Base-by-base conservation (phyloP, 768 basidiomycete genomes). In the Rhodosporidiobolus sp. region DNA sequence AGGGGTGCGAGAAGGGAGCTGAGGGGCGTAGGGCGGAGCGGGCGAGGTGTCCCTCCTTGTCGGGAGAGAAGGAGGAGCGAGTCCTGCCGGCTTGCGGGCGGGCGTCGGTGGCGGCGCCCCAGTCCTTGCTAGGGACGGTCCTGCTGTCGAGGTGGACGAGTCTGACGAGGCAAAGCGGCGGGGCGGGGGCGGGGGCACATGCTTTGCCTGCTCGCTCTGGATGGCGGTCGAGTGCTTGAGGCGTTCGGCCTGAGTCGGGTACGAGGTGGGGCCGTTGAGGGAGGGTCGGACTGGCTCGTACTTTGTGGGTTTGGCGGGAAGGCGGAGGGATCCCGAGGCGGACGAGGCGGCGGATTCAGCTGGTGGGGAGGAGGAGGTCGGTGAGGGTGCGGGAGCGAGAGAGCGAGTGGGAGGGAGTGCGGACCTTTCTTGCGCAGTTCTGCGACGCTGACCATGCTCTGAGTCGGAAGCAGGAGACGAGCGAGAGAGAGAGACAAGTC, bases 371-470 rank as follows among this genome's bases (percentile, higher is more conserved):
- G 28, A n/a, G 30, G 14, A 7, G 65, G 56, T 34, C 45, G 34
- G 20, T 57, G 14, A 26, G 56, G 11, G 32, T n/a, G 26, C 17
- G 45, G 53, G 61, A n/a, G 26, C 56, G 22, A 24, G 38, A 28
- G 17, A 32, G 52, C 4, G 69, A 20, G 48, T 26, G 49, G 20
- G 68, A 24, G 30, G 9, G 19, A 20, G 50, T 48, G 54, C n/a
- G 58, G 61, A 19, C 61, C 67, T 49, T 63, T 69, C 26, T 48
- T 48, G 9, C 67, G 59, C 1, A 69, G 34, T 28, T 69, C 67
- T 16, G 61, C 54, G 35, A 69, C 63, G 32, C 43, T 34, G 12
- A 60, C 53, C 67, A 68, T 68, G 30, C 38, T n/a, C n/a, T 46
- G 49, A 20, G 35, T 9, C 7, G 49, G 20, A 32, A 45, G 52